phyloP scores from a whole-genome alignment of 2,329 filamentous ascomycete genomes.

The Metarhizium anisopliae region DNA sequence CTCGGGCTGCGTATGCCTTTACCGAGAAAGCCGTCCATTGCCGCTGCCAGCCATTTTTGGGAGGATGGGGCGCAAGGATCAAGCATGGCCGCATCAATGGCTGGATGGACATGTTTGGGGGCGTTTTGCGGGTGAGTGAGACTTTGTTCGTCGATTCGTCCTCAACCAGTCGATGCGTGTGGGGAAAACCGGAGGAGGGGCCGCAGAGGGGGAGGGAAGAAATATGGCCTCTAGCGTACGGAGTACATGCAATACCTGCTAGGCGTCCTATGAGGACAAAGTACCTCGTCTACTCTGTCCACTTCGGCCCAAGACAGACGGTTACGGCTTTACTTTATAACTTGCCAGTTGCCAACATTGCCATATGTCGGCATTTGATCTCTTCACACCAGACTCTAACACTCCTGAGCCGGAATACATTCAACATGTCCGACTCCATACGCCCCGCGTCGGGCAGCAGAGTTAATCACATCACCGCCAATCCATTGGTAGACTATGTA shows the following conservation, averaged over 20 bases:
- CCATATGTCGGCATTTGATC: no score
- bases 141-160: no score
- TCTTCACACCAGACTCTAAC: no score
- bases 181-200: neutral
- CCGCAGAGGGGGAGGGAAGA: no score
- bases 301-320: no score
- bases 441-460: neutral
- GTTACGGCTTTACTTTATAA: no score
- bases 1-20: neutral
- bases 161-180: neutral
- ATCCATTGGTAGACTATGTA: neutral
- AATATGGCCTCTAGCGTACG: no score
- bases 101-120: neutral
- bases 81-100: neutral
- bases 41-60: constrained; percentile 20
- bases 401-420: neutral
- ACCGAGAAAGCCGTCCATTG: constrained; percentile 26
- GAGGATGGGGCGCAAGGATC: neutral
- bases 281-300: no score
- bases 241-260: no score
- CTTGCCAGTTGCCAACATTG: no score
- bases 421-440: neutral
- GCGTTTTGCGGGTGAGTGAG: neutral
- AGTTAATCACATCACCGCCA: neutral
- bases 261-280: no score